phyloP scores from a whole-genome alignment of 148 eudicot species.

The Arctostaphylos glauca region DNA sequence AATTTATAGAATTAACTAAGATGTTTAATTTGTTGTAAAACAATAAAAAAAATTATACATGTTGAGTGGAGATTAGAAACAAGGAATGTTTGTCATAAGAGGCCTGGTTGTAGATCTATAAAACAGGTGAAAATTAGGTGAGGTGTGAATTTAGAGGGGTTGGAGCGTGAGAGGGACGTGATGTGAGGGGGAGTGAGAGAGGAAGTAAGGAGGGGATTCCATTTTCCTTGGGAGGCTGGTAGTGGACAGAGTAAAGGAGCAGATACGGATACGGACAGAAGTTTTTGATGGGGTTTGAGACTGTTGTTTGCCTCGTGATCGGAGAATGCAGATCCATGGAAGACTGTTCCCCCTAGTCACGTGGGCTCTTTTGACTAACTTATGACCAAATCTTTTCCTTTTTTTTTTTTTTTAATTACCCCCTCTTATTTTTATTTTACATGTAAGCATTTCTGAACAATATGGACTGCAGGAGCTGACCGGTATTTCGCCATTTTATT shows the following conservation, averaged over 20 bases:
- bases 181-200: too few relatives aligned
- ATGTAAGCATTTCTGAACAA: constrained; percentile 34
- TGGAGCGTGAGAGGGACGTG: too few relatives aligned
- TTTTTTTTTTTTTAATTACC: background rate
- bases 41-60: too few relatives aligned
- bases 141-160: background rate
- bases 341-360: constrained; percentile 87
- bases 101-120: background rate
- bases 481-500: constrained; percentile 27
- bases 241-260: constrained; percentile 17
- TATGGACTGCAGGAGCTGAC: constrained; percentile 38
- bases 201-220: constrained; percentile 14
- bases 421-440: background rate
- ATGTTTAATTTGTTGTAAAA: too few relatives aligned
- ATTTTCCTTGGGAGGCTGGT: constrained; percentile 42
- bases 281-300: constrained; percentile 20
- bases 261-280: constrained; percentile 30
- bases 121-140: background rate
- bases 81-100: background rate
- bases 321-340: constrained; percentile 93
- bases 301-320: constrained; percentile 76
- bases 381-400: constrained; percentile 17
- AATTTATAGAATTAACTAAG: too few relatives aligned
- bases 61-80: background rate
- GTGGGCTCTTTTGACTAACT: constrained; percentile 68